Evolutionary conservation across 2,329 filamentous ascomycete genomes (phyloP), one percentile per base, ranked within the genome.

Genomic region (Hypoxylon sp.): DNA sequence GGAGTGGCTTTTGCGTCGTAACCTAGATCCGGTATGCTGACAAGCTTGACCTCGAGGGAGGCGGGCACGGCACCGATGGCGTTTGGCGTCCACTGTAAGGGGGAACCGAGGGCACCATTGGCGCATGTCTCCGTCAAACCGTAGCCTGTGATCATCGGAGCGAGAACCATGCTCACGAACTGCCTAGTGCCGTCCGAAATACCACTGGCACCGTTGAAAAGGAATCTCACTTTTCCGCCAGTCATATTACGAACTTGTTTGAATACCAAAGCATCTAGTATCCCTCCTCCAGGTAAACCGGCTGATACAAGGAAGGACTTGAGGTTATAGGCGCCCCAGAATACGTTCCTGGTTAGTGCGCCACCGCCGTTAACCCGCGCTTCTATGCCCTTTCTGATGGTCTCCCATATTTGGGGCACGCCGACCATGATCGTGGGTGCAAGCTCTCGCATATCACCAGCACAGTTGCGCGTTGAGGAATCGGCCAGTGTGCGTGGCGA

Each of bases 341-440:
- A 99, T 67, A 98, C 81, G 73, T 90, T 89, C 80, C 85, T 90
- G 63, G 90, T 85, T 43, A 98, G 62, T n/a, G 85, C 79, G 74
- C 89, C 90, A 67, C 91, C 87, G 62, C 86, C 82, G 76, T 92
- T 90, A 65, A 98, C 90, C 79, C 94, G 93, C 73, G 83, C 81
- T 69, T 95, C 83, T 74, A 99, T 92, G 58, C 96, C 96, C 84
- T 99, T 99, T 84, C 94, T 95, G 74, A 99, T 91, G 1, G 93
- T 94, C 81, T 99, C 96, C 94, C 95, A 99, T 30, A 99, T 91
- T 63, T 96, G 94, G 1, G 96, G 96, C 2, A 99, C 96, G 78
- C 96, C 96, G 39, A 97, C 91, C 77, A 99, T 87, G 76, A 97
- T 87, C 1, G 94, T 96, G 0, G 96, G 96, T 73, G 87, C 87